A percentile compares a stretch with the other conserved stretches of the same genome.
Evolutionary conservation across 306 rosid genomes (phyloP).

Genomic region (Comarum palustre): DNA sequence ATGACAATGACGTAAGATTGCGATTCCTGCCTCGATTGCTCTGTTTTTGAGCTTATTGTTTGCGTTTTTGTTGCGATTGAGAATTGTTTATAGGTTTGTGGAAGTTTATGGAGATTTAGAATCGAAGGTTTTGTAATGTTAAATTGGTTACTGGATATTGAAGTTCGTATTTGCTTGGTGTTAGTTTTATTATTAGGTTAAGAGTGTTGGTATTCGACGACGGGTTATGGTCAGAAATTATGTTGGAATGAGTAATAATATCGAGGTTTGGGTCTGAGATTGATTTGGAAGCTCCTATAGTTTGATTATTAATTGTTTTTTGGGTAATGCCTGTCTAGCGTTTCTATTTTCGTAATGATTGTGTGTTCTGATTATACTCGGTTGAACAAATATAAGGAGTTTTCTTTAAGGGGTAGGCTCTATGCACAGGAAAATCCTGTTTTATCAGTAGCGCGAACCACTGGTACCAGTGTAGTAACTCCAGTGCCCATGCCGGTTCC

Average conservation of each 20-base stretch:
- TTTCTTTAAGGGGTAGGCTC: conserved; percentile 7
- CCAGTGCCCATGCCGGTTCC: conserved; percentile 35
- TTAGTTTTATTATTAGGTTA: not conserved
- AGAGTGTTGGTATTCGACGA: conserved; percentile 3
- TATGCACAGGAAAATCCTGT: conserved; percentile 44
- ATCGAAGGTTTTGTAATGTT: not conserved
- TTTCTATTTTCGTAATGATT: not conserved
- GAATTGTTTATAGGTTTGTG: not conserved
- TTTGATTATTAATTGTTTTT: not conserved
- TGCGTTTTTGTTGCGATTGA: not conserved
- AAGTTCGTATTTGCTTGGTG: not conserved
- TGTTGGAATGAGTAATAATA: not conserved
- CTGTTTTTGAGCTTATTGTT: not conserved
- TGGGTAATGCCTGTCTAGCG: not conserved
- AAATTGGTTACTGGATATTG: not conserved
- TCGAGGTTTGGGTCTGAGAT: not conserved
- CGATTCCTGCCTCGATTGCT: not conserved
- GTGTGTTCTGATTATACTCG: not conserved
- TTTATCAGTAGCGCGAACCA: conserved; percentile 31
- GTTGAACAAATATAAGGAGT: not conserved
- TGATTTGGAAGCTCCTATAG: no score
- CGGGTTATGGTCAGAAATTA: no score
- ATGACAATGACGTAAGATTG: conserved; percentile 35
- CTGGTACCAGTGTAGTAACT: conserved; percentile 21
- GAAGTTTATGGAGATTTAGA: not conserved